Base-by-base conservation (phyloP, 768 basidiomycete species). In the Termitomyces sp. region DNA sequence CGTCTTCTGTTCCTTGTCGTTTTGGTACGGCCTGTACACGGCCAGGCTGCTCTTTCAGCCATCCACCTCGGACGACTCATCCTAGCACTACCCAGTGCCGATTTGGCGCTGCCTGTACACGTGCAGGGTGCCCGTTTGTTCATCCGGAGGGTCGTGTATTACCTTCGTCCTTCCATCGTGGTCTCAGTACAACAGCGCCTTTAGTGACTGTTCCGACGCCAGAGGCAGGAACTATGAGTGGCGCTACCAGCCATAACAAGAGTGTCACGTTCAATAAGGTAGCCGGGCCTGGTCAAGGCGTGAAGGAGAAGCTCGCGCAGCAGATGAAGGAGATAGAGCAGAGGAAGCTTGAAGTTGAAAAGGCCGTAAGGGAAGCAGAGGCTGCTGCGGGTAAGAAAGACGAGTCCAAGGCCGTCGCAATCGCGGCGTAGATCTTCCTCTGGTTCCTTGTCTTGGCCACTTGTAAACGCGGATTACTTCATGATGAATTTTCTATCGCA, bases 121-220 rank as follows among this genome's bases (percentile, higher is more conserved):
- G 92, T 55, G 84, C 86, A 34, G 81, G 85, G 61, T 98, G 96
- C 70, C 73, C 85, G n/a, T 99, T 88, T 79, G 85, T 90, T 61
- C 96, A 99, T 68, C 96, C 96, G 0, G 85, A 90, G 56, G 89
- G 88, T 10, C 87, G 92, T 13, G 88, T 90, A 24, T 77, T 92
- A 8, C 91, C 92, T 3, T 77, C 84, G 3, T 75, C 85, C 13
- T 94, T 94, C 80, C 89, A 93, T 66, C 86, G 90, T 22, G 90
- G 91, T 0, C 70, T 93, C 28, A 78, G 83, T 16, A 75, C 81
- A 4, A 77, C 72, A 28, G 80, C 82, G 0, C 85, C 87, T 7
- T 62, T 88, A 61, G 84, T 88, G 41, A 87, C 67, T 53, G 82
- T 90, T 0, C 68, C 75, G 5, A 79, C 77, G 0, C 87, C 88